Evolutionary conservation across 1,284 basidiomycete genomes (phyloP), one percentile per base, ranked within the genome.

Genomic region (Boletellus deceptivus): DNA sequence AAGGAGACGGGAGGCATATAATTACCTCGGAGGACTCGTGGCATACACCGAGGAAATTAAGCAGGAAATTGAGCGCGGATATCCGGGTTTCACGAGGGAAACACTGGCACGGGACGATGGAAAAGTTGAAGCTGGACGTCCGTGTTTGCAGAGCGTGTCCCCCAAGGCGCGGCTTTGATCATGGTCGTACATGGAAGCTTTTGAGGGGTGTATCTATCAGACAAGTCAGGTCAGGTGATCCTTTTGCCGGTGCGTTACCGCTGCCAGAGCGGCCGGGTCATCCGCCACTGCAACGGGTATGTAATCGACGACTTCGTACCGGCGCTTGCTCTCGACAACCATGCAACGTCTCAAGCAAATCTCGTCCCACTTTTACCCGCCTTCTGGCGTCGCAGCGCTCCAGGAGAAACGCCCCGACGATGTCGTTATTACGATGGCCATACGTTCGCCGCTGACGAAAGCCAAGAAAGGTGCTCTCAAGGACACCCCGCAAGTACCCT

Each of bases 401-500:
- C 72, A 81, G 55, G 70, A 68, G 35, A 84, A 87, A 66, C 75
- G 68, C 46, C 79, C 80, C 4, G 79, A 89, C 56, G 88, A 90
- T 75, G 84, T 91, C 9, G 89, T 91, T 62, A 82, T 91, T 56
- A 90, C 86, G 2, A 78, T 87, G 73, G 86, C 89, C 50, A 81
- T 86, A 58, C 82, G 89, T 20, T 87, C 86, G 2, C 86, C 87
- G 1, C 64, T 90, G 46, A 86, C 84, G 59, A 90, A 84, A 60
- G 84, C 91, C 2, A 84, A 78, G 67, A 91, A 86, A 62, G 91
- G 91, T 22, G 86, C 82, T 5, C 80, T 91, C 70, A 91, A 85
- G 70, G 90, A 93, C 69, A 85, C 81, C 0, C 51, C 49, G 59
- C 18, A 78, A 75, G 85, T 84, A 58, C 18, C 6, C n/a, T 31